These are phyloP conservation scores for Arctostaphylos glauca DNA, from an alignment of 148 eudicot genomes.

Conservation along the genomic window DNA sequence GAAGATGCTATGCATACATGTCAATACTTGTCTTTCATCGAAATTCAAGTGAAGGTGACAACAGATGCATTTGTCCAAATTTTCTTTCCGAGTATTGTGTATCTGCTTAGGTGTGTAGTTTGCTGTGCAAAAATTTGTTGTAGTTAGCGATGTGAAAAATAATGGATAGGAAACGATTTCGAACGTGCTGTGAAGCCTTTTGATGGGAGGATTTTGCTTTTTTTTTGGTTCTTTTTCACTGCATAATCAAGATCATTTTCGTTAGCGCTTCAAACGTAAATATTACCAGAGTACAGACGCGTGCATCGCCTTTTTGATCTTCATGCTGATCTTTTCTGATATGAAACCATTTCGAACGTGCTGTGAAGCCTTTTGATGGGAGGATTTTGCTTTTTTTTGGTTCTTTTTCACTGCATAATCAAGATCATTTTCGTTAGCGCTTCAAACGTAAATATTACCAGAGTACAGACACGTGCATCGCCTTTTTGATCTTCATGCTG, in stretches of 20 bases:
- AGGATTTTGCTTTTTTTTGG: neutral
- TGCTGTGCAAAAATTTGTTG: neutral
- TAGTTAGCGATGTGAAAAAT: neutral
- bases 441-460: neutral
- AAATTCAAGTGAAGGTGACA: neutral
- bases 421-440: neutral
- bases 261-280: neutral
- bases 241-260: neutral
- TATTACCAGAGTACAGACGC: neutral
- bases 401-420: neutral
- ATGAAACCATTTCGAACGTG: neutral
- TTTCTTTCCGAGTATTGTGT: neutral
- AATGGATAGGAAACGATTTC: neutral
- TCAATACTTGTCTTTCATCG: neutral
- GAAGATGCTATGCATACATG: neutral
- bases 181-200: neutral
- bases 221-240: neutral
- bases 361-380: neutral
- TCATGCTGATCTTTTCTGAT: neutral
- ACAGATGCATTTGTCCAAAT: neutral
- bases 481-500: neutral
- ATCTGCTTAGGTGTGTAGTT: neutral
- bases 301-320: neutral
- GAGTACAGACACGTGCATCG: neutral
- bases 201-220: neutral